These are phyloP conservation scores for Teunomyces cretensis DNA, from an alignment of 805 yeast species.

Conservation along the genomic window DNA sequence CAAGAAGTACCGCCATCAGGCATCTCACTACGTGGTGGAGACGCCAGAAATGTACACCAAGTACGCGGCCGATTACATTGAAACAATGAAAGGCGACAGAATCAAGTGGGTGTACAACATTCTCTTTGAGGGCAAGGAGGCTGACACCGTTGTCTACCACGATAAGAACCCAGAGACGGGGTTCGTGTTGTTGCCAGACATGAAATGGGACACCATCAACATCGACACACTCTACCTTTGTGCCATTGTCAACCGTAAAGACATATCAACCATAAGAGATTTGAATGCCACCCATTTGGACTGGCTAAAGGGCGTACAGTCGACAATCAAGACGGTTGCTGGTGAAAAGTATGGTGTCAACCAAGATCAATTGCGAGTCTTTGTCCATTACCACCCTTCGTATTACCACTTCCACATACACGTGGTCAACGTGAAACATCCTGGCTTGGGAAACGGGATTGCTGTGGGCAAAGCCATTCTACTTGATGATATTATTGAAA, in stretches of 20 bases:
- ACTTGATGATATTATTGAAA: conserved; percentile 79
- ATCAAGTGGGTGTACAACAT: conserved; percentile 90
- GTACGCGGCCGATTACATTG: conserved; percentile 72
- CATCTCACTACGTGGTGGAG: conserved; percentile 64
- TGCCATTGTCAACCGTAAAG: conserved; percentile 68
- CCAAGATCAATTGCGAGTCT: conserved; percentile 64
- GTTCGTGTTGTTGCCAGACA: conserved; percentile 83
- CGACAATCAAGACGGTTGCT: conserved; percentile 48
- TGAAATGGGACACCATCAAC: conserved; percentile 90
- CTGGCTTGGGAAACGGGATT: conserved; percentile 67
- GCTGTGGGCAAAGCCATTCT: conserved; percentile 78
- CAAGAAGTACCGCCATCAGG: conserved; percentile 65
- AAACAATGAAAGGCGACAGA: conserved; percentile 71
- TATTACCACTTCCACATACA: conserved; percentile 96
- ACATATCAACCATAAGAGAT: conserved; percentile 75
- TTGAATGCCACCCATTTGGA: conserved; percentile 56
- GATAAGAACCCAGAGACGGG: conserved; percentile 56
- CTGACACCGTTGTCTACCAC: conserved; percentile 73
- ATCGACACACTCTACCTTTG: conserved; percentile 73
- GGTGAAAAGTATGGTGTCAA: conserved; percentile 37
- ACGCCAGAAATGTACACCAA: conserved; percentile 72
- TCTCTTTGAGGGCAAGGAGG: conserved; percentile 75
- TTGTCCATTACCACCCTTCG: conserved; percentile 92
- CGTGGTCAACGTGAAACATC: conserved; percentile 70
- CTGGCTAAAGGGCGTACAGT: conserved; percentile 51